Percentiles rank a stretch among this genome's conserved stretches.
Conservation (phyloP, 805 yeast species). For the Torulaspora delbrueckii region DNA sequence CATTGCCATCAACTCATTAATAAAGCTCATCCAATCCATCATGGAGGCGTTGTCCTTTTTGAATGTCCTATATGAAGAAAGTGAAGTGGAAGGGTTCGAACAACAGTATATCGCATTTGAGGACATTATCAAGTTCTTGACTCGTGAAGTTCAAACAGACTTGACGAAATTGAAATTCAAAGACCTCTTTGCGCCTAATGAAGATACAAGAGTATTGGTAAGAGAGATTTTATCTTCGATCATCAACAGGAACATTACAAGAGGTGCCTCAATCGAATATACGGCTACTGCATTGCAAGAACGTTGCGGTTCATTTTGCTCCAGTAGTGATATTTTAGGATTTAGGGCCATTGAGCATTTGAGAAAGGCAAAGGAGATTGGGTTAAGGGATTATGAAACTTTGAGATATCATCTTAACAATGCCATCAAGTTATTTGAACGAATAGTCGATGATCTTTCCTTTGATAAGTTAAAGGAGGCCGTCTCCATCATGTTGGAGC, state of each 20-base stretch:
- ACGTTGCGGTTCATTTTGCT: constrained; percentile 91
- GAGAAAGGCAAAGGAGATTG: constrained; percentile 76
- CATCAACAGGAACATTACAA: constrained; percentile 78
- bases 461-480: constrained; percentile 80
- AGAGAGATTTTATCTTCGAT: constrained; percentile 85
- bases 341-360: constrained; percentile 92
- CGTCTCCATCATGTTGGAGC: constrained; percentile 65
- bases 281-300: constrained; percentile 85
- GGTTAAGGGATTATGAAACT: constrained; percentile 66
- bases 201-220: constrained; percentile 50
- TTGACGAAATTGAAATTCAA: constrained; percentile 63
- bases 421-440: constrained; percentile 71
- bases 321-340: constrained; percentile 86
- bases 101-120: constrained; percentile 43
- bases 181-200: constrained; percentile 70
- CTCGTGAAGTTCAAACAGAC: constrained; percentile 62
- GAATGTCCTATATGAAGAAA: constrained; percentile 74
- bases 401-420: constrained; percentile 60
- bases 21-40: constrained; percentile 68
- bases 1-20: constrained; percentile 73
- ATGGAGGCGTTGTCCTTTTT: constrained; percentile 89
- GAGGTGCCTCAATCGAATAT: constrained; percentile 90
- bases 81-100: constrained; percentile 37
- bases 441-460: constrained; percentile 71
- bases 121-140: constrained; percentile 64